A percentile compares a stretch with the other conserved stretches of the same genome.
phyloP scores from a whole-genome alignment of 495 filamentous ascomycete genomes.

The Aspergillus olivimuriae region DNA sequence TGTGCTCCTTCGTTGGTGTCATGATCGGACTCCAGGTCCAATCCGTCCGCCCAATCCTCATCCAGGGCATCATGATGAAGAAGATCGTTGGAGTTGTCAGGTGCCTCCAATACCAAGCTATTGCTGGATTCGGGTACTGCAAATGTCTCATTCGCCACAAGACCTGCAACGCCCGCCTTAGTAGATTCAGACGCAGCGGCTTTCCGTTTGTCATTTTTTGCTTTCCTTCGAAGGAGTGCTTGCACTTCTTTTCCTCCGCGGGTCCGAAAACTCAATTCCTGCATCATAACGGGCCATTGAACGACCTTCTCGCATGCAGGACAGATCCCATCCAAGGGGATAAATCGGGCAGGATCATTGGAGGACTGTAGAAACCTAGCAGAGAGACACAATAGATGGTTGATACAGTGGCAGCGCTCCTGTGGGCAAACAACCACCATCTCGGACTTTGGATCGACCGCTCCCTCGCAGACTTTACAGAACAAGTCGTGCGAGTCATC shows the following conservation, averaged over 20 bases:
- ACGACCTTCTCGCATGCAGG: constrained; percentile 59
- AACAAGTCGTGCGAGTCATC: constrained; percentile 47
- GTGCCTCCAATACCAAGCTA: no score
- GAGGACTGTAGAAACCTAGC: constrained; percentile 49
- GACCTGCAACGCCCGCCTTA: no score
- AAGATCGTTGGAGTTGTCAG: constrained; percentile 10
- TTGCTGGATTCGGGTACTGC: no score
- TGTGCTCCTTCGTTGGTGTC: constrained; percentile 12
- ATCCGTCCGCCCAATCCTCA: constrained; percentile 29
- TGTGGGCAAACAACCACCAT: constrained; percentile 67
- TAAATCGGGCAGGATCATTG: constrained; percentile 36
- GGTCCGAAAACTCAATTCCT: constrained; percentile 66
- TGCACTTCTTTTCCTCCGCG: constrained; percentile 61
- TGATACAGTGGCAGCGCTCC: constrained; percentile 54
- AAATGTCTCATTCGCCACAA: no score
- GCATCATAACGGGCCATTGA: constrained; percentile 72
- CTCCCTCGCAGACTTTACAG: constrained; percentile 59
- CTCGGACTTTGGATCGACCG: constrained; percentile 40
- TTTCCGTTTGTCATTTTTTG: constrained; percentile 12
- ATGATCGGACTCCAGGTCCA: constrained; percentile 33
- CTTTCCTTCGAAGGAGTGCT: constrained; percentile 52
- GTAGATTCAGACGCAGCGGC: no score
- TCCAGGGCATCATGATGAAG: constrained; percentile 30
- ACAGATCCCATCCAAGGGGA: constrained; percentile 68
- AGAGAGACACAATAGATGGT: constrained; percentile 76